A percentile compares a stretch with the other conserved stretches of the same genome.
Conservation (phyloP, 192 early-diverging fungal species). For the Coemansia sp. region DNA sequence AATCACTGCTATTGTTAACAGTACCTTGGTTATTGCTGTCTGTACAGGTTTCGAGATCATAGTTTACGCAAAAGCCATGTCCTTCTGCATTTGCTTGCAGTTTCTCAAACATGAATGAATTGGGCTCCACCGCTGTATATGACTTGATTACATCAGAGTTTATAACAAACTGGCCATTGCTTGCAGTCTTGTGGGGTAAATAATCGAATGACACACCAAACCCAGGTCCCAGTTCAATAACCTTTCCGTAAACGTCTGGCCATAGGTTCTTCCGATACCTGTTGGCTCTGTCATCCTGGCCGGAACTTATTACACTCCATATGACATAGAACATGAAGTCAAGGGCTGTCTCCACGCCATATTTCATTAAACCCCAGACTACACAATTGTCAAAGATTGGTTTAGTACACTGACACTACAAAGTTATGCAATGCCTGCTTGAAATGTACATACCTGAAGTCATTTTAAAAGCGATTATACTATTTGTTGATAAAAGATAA, state of each 20-base stretch:
- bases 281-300: conserved; percentile 32
- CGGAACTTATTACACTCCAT: conserved; percentile 23
- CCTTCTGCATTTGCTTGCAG: conserved; percentile 40
- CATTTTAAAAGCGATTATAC: too few relatives aligned
- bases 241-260: conserved; percentile 35
- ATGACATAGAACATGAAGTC: conserved; percentile 8
- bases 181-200: conserved; percentile 26
- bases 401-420: too few relatives aligned
- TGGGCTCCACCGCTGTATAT: conserved; percentile 47
- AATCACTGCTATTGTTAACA: conserved; percentile 2
- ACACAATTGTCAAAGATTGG: too few relatives aligned
- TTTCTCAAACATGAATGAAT: conserved; percentile 35
- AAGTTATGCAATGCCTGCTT: too few relatives aligned
- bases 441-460: too few relatives aligned
- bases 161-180: conserved; percentile 15
- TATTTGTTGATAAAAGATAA: too few relatives aligned
- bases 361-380: too few relatives aligned
- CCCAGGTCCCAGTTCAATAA: conserved; percentile 45
- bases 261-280: conserved; percentile 31
- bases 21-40: conserved; percentile 2
- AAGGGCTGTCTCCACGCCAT: too few relatives aligned
- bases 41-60: conserved; percentile 19
- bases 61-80: conserved; percentile 35
- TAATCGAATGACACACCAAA: conserved; percentile 36
- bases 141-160: conserved; percentile 25